A percentile compares a stretch with the other conserved stretches of the same genome.
These are phyloP conservation scores for Tulasnella sp. DNA, from an alignment of 768 basidiomycete genomes.

Conservation along the genomic window DNA sequence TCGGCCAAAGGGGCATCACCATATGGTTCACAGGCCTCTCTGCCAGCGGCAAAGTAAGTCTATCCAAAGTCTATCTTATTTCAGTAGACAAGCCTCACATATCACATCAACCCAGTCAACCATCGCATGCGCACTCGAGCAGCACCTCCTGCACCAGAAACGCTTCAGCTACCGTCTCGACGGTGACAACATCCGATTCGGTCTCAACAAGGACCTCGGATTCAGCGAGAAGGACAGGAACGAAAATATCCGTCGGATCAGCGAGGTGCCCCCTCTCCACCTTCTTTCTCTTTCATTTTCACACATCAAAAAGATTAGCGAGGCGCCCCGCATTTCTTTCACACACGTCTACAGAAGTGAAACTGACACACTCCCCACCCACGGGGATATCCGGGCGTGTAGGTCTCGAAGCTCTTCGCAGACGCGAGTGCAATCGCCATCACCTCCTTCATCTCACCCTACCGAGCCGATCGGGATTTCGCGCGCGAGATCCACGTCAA, in stretches of 20 bases:
- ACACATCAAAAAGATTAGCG: too few species aligned
- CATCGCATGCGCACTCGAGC: conserved; percentile 92
- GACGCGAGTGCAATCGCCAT: conserved; percentile 76
- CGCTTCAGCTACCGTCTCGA: conserved; percentile 88
- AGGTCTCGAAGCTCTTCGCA: conserved; percentile 93
- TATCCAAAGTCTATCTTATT: neutral
- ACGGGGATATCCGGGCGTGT: neutral
- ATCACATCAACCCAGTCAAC: conserved; percentile 56
- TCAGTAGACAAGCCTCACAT: neutral
- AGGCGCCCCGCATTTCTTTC: conserved; percentile 41
- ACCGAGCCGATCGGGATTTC: conserved; percentile 68
- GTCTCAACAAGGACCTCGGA: conserved; percentile 91
- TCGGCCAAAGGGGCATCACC: conserved; percentile 77
- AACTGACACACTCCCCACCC: neutral
- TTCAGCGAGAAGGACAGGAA: conserved; percentile 86
- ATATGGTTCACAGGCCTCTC: conserved; percentile 96
- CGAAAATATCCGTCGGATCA: conserved; percentile 93
- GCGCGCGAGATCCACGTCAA: conserved; percentile 75
- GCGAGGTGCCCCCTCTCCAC: conserved; percentile 57
- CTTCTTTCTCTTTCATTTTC: too few species aligned
- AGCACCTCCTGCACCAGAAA: conserved; percentile 77
- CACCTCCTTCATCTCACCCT: conserved; percentile 99
- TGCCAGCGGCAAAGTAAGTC: conserved; percentile 78
- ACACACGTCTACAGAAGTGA: neutral
- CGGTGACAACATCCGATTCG: conserved; percentile 92